phyloP scores from a whole-genome alignment of 2,329 filamentous ascomycete species.

The Fusarium sp. region DNA sequence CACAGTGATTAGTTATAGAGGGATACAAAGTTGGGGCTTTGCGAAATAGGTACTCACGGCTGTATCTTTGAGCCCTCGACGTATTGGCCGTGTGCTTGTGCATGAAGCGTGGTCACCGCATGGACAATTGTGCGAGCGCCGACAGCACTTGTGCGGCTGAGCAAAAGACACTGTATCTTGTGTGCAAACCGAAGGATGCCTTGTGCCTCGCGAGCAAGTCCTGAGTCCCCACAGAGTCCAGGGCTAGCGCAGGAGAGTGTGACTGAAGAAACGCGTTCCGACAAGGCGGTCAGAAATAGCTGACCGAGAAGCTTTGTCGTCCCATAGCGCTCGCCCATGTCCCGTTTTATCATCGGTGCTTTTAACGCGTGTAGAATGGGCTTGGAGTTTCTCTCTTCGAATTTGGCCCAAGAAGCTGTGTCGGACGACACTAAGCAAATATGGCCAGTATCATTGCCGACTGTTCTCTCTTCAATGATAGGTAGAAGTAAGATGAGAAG shows the following conservation, averaged over 20 bases:
- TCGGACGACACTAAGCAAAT: neutral
- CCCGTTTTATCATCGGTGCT: neutral
- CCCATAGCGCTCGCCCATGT: neutral
- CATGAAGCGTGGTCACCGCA: neutral
- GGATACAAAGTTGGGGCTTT: too few species aligned
- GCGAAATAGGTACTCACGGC: neutral
- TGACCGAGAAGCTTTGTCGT: neutral
- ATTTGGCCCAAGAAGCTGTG: neutral
- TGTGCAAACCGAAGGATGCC: neutral
- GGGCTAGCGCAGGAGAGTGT: neutral
- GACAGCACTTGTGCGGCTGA: neutral
- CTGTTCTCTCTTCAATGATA: neutral
- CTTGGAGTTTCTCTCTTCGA: neutral
- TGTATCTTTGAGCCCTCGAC: neutral
- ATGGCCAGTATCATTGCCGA: neutral
- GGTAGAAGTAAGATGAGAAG: neutral
- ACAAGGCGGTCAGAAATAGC: neutral
- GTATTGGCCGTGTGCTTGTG: neutral
- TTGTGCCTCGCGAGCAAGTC: neutral
- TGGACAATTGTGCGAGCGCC: neutral
- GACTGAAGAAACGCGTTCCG: neutral
- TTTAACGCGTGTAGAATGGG: neutral
- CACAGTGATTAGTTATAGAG: too few species aligned
- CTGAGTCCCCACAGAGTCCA: neutral
- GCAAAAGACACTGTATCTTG: neutral